A percentile compares a stretch with the other conserved stretches of the same genome.
These are phyloP conservation scores for Beauveria rudraprayagi DNA, from an alignment of 2,329 filamentous ascomycete species.

Conservation along the genomic window DNA sequence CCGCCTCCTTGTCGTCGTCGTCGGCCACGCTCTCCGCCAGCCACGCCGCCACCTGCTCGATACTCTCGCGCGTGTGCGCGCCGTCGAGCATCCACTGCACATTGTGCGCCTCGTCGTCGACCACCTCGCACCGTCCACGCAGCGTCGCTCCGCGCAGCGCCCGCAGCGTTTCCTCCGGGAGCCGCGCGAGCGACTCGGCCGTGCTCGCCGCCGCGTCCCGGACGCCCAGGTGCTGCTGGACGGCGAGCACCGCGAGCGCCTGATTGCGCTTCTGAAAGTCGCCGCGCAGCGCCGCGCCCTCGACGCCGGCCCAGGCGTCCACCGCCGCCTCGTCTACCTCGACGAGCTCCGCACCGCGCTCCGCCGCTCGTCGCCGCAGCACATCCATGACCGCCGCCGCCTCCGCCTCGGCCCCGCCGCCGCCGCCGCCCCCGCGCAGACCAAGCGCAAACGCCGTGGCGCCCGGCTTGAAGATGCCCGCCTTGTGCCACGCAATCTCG, in stretches of 20 bases:
- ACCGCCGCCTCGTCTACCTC: conserved; percentile 33
- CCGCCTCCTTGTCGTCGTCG: background rate
- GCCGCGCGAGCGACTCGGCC: conserved; percentile 17
- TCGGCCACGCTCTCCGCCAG: conserved; percentile 46
- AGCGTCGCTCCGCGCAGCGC: conserved; percentile 62
- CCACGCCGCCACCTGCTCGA: conserved; percentile 70
- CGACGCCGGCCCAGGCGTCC: conserved; percentile 33
- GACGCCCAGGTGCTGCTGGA: conserved; percentile 46
- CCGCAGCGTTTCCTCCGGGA: conserved; percentile 41
- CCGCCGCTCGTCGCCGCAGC: conserved; percentile 48
- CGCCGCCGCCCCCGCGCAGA: conserved; percentile 12
- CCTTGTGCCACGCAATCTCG: conserved; percentile 86
- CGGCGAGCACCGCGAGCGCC: conserved; percentile 47
- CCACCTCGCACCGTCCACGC: conserved; percentile 69
- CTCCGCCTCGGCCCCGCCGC: background rate
- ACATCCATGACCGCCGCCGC: conserved; percentile 39
- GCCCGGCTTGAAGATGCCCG: conserved; percentile 70
- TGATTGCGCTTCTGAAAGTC: conserved; percentile 53
- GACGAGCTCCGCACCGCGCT: conserved; percentile 41
- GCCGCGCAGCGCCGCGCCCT: conserved; percentile 34
- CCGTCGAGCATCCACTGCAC: conserved; percentile 78
- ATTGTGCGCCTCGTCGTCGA: conserved; percentile 32
- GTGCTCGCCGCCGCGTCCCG: conserved; percentile 10
- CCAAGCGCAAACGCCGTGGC: conserved; percentile 30
- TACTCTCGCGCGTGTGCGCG: conserved; percentile 79